Evolutionary conservation across 2,329 filamentous ascomycete species (phyloP).

Genomic region (Nothopassalora personata): DNA sequence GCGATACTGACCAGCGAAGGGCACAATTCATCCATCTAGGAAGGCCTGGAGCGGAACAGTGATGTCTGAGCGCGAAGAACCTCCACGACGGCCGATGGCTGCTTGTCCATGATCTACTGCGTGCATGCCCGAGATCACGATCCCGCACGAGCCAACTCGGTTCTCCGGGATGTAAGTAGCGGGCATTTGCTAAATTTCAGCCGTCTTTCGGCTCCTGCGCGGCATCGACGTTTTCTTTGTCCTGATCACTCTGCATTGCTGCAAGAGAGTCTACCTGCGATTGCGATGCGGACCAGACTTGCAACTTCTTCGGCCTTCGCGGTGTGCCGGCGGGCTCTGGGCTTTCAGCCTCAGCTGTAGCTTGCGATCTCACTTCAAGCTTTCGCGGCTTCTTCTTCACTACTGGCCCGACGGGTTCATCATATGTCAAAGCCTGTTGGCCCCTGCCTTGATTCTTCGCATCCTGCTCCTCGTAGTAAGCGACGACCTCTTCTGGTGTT

Average conservation of each 20-base stretch:
- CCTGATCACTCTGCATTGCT: not conserved
- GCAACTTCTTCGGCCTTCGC: constrained; percentile 7
- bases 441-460: not conserved
- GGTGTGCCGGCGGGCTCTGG: not conserved
- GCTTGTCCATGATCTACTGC: not conserved
- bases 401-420: not conserved
- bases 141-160: not conserved
- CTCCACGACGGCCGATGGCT: too few relatives aligned
- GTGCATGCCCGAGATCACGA: not conserved
- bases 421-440: not conserved
- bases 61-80: too few relatives aligned
- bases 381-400: constrained; percentile 19
- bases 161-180: not conserved
- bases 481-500: constrained; percentile 17
- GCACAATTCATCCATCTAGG: too few relatives aligned
- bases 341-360: not conserved
- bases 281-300: not conserved
- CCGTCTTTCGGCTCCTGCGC: not conserved
- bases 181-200: not conserved
- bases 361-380: constrained; percentile 12
- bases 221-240: not conserved
- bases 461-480: constrained; percentile 14
- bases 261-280: not conserved
- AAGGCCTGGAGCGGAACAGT: too few relatives aligned
- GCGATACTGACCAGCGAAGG: too few relatives aligned